A percentile compares a stretch with the other conserved stretches of the same genome.
Conservation (phyloP, 2,329 filamentous ascomycete species). For the Bertia moriformis region DNA sequence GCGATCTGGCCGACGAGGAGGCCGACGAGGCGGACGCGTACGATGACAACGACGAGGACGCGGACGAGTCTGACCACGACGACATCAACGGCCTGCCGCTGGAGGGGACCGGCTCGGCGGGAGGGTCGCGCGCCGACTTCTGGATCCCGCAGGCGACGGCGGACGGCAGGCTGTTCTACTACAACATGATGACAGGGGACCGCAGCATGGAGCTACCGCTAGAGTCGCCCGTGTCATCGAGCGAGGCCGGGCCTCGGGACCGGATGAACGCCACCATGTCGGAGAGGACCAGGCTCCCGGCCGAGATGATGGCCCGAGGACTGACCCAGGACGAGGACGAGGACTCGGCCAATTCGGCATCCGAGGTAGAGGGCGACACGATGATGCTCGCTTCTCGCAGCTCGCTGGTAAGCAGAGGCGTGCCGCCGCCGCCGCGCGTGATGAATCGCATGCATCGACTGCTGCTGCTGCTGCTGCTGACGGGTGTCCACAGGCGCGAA, state of each 20-base stretch:
- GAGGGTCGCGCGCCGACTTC: constrained; percentile 80
- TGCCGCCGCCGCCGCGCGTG: constrained; percentile 2
- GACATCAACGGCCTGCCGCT: constrained; percentile 40
- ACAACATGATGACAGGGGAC: constrained; percentile 92
- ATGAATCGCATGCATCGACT: constrained; percentile 3
- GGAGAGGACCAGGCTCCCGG: constrained; percentile 75
- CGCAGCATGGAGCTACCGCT: constrained; percentile 89
- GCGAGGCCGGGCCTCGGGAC: constrained; percentile 75
- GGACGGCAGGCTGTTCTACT: constrained; percentile 88
- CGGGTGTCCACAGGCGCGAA: constrained; percentile 25
- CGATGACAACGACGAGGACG: constrained; percentile 46
- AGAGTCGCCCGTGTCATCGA: constrained; percentile 71
- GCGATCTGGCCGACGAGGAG: constrained; percentile 45
- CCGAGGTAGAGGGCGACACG: constrained; percentile 68
- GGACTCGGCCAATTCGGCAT: constrained; percentile 71
- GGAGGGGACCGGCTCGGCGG: constrained; percentile 47
- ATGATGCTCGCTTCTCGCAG: constrained; percentile 54
- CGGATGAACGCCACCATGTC: constrained; percentile 79
- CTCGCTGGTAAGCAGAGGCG: constrained; percentile 41
- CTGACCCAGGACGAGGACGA: constrained; percentile 76
- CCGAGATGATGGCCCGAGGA: constrained; percentile 79
- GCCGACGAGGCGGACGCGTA: constrained; percentile 55
- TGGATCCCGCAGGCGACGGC: constrained; percentile 97
- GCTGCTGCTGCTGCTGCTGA: constrained; percentile 8
- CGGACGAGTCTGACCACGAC: constrained; percentile 34